Evolutionary conservation across 352 stramenopile species (phyloP).

Genomic region (Pythium periplocum): DNA sequence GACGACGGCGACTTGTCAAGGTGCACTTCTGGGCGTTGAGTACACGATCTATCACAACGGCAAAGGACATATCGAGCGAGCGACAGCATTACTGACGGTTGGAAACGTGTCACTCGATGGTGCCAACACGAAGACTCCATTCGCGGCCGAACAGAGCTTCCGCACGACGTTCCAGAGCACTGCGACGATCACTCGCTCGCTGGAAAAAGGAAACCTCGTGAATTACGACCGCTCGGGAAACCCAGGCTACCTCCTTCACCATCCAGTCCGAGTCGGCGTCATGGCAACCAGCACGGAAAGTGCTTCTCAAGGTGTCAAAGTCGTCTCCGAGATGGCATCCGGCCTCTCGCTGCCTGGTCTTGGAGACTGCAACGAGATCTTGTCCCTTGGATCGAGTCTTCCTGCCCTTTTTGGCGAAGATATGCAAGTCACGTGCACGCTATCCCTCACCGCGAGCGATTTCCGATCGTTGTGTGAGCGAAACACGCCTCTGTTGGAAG

Average conservation of each 20-base stretch:
- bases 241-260: slow-evolving; percentile 29
- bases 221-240: slow-evolving; percentile 33
- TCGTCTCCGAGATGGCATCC: slow-evolving; percentile 26
- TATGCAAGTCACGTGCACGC: slow-evolving; percentile 23
- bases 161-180: slow-evolving; percentile 28
- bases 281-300: slow-evolving; percentile 7
- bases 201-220: slow-evolving; percentile 29
- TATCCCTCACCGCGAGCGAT: slow-evolving; percentile 19
- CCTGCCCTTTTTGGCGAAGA: slow-evolving; percentile 35
- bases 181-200: slow-evolving; percentile 11
- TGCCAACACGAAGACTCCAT: background rate
- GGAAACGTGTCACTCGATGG: slow-evolving; percentile 10
- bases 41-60: slow-evolving; percentile 30
- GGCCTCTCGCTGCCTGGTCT: slow-evolving; percentile 25
- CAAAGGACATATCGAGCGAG: slow-evolving; percentile 19
- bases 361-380: slow-evolving; percentile 19
- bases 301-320: background rate
- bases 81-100: slow-evolving; percentile 19
- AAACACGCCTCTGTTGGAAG: slow-evolving; percentile 9
- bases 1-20: slow-evolving; percentile 13
- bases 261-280: slow-evolving; percentile 29
- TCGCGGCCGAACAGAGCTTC: slow-evolving; percentile 25
- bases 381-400: background rate
- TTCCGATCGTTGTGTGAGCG: slow-evolving; percentile 27
- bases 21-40: slow-evolving; percentile 18